phyloP scores from a whole-genome alignment of 2,329 filamentous ascomycete species.

The Penicillium sp. region DNA sequence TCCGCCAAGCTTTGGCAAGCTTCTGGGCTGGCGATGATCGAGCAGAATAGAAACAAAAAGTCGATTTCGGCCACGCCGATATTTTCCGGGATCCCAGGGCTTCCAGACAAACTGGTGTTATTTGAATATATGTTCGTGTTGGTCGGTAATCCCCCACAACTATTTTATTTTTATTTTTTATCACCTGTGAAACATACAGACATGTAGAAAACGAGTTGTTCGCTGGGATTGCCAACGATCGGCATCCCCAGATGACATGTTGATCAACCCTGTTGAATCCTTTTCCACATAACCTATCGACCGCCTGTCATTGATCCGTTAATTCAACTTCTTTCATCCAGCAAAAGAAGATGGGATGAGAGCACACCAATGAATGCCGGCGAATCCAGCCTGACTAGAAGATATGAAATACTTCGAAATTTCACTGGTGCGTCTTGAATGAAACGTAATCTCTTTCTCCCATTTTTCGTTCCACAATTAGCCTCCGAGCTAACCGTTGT shows the following conservation, averaged over 20 bases:
- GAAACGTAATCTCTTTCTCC: not conserved
- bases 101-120: not conserved
- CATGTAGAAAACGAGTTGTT: no score
- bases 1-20: slow-evolving; percentile 25
- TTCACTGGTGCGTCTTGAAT: not conserved
- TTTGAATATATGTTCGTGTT: not conserved
- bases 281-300: not conserved
- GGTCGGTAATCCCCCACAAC: not conserved
- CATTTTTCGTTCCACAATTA: no score
- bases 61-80: no score
- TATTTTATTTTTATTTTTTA: no score
- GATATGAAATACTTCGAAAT: not conserved
- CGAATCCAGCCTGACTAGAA: no score
- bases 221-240: not conserved
- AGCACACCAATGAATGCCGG: not conserved
- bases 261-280: not conserved
- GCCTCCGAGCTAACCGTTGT: not conserved
- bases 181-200: no score
- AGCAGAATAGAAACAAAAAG: not conserved
- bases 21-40: slow-evolving; percentile 16
- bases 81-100: not conserved
- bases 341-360: not conserved
- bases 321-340: not conserved
- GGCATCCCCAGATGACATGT: not conserved
- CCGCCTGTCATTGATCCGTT: not conserved